These are phyloP conservation scores for Mortierella sp. DNA, from an alignment of 371 early-diverging fungal genomes.

Conservation along the genomic window DNA sequence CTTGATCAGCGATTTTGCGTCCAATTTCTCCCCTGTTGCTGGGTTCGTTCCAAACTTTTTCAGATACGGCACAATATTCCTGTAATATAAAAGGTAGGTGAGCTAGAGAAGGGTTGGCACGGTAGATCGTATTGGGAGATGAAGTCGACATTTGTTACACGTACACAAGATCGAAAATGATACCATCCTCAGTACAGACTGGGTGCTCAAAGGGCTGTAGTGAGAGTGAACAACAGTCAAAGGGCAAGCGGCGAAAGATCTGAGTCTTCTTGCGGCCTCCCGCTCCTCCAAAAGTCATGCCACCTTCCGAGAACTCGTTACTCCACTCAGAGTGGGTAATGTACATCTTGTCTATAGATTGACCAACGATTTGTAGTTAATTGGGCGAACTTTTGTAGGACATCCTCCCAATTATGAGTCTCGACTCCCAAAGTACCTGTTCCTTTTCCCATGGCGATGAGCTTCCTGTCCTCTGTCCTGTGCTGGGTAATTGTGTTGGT, in stretches of 20 bases:
- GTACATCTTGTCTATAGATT: constrained; percentile 63
- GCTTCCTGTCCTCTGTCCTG: not conserved
- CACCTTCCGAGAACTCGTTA: constrained; percentile 77
- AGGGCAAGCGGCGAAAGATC: constrained; percentile 82
- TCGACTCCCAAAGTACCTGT: constrained; percentile 21
- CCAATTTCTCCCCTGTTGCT: constrained; percentile 86
- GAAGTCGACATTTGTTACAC: not conserved
- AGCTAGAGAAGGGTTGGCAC: not conserved
- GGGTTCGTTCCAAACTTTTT: constrained; percentile 91
- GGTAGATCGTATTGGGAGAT: not conserved
- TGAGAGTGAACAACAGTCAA: constrained; percentile 89
- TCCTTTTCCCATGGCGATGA: constrained; percentile 48
- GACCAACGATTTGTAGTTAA: not conserved
- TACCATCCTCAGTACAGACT: constrained; percentile 89
- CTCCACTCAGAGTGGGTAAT: constrained; percentile 94
- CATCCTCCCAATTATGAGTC: too few relatives aligned
- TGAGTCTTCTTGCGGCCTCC: constrained; percentile 57
- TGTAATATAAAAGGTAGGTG: constrained; percentile 20
- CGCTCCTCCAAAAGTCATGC: constrained; percentile 74
- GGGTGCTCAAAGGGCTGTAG: constrained; percentile 90
- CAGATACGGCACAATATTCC: constrained; percentile 88
- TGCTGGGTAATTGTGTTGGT: not conserved
- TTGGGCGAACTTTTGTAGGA: too few relatives aligned
- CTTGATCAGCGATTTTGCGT: constrained; percentile 77
- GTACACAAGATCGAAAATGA: constrained; percentile 85